phyloP scores from a whole-genome alignment of 768 basidiomycete species.

The Lenzites betulinus region DNA sequence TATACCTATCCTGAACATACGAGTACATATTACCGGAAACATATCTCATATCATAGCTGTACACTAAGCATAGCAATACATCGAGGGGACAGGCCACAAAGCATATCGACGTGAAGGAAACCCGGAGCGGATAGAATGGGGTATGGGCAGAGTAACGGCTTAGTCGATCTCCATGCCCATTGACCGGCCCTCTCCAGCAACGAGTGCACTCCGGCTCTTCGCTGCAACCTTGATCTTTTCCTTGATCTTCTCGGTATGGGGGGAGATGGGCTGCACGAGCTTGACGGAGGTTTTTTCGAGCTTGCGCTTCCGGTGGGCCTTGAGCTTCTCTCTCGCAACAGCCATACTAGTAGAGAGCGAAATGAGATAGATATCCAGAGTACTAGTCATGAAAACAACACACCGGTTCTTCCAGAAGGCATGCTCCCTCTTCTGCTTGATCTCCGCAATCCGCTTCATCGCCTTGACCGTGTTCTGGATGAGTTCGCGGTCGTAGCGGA shows the following conservation, averaged over 20 bases:
- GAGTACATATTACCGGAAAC: slow-evolving; percentile 16
- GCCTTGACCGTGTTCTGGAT: slow-evolving; percentile 92
- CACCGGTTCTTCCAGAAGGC: slow-evolving; percentile 96
- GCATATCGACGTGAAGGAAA: slow-evolving; percentile 14
- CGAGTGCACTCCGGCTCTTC: slow-evolving; percentile 69
- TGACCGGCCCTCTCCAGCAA: slow-evolving; percentile 80
- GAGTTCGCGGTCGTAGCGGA: slow-evolving; percentile 94
- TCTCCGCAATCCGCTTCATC: slow-evolving; percentile 94
- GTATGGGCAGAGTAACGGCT: slow-evolving; percentile 20
- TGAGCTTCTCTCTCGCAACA: slow-evolving; percentile 75
- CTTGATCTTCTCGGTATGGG: slow-evolving; percentile 51
- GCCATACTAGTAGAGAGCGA: slow-evolving; percentile 65
- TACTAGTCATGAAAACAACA: slow-evolving; percentile 11
- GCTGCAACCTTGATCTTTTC: slow-evolving; percentile 79
- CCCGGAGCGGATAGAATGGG: neutral
- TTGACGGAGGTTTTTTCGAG: slow-evolving; percentile 57
- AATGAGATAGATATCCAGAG: neutral
- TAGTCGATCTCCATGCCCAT: slow-evolving; percentile 93
- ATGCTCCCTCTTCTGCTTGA: slow-evolving; percentile 85
- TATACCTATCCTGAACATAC: slow-evolving; percentile 22
- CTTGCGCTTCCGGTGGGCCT: slow-evolving; percentile 68
- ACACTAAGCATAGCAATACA: slow-evolving; percentile 26
- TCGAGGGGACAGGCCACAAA: slow-evolving; percentile 16
- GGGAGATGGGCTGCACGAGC: slow-evolving; percentile 63
- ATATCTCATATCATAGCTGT: slow-evolving; percentile 23